Evolutionary conservation across 176 grass and related monocot species (phyloP), one percentile per base, ranked within the genome.

Genomic region (Ampelocalamus luodianensis): DNA sequence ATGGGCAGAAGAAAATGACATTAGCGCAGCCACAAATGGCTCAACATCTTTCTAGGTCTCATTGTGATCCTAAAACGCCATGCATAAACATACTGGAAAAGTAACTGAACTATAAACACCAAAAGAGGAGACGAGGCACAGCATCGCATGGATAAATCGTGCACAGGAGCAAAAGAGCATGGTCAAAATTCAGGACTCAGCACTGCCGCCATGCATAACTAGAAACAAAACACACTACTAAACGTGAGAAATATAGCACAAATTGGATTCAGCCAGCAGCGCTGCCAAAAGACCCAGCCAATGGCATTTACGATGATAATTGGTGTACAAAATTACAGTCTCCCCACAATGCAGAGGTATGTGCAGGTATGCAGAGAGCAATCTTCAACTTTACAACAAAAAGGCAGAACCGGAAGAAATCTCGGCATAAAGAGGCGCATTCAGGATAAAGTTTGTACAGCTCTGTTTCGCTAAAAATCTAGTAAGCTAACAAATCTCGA

Each of bases 401-500:
- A 86, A 51, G 34, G 60, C 11, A 3, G 29, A 1, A 29, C 29
- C 29, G 29, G 29, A 61, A 74, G 79, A 75, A 53, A 87, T 72
- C 27, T 68, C 34, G 3, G 67, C 40, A 55, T 66, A 32, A 76
- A 36, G 24, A 75, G 71, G 78, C 71, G 34, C 76, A 80, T 73
- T 80, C 29, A 76, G 54, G 59, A 83, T 67, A 39, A 79, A 54
- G 68, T 75, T 84, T 80, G 68, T 80, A 64, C 75, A 84, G 42
- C 74, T 85, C 73, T 34, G 48, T 62, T 70, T 76, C 53, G 10
- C 75, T 84, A 90, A 82, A 60, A 74, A 68, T 62, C 63, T 88
- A 88, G 38, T 54, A 54, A 20, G 79, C 78, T 81, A 90, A 49
- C 84, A 84, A 87, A 82, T 80, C 85, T 91, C 43, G 17, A 75